Percentiles rank a stretch among this genome's conserved stretches.
These are phyloP conservation scores for Chaetoceros tenuissimus DNA, from an alignment of 108 stramenopile species.

Conservation along the genomic window DNA sequence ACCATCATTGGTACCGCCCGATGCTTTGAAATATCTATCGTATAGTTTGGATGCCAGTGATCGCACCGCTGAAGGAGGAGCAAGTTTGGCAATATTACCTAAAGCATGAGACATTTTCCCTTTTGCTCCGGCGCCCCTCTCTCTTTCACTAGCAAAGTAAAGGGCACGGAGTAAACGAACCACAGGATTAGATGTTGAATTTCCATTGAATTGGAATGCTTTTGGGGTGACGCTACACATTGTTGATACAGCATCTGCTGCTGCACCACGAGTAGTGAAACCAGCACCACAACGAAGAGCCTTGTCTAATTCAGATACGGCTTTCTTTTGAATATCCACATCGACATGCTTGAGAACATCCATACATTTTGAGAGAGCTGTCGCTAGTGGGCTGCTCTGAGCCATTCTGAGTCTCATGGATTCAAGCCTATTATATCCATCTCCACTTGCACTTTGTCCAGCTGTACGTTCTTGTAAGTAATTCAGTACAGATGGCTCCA, in stretches of 20 bases:
- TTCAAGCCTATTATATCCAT: constrained; percentile 59
- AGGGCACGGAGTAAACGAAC: constrained; percentile 74
- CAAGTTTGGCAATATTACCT: constrained; percentile 60
- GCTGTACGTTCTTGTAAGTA: constrained; percentile 70
- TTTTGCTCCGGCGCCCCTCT: constrained; percentile 49
- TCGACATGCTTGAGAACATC: constrained; percentile 38
- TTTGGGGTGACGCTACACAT: constrained; percentile 52
- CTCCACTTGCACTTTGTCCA: constrained; percentile 23
- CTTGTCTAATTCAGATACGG: constrained; percentile 43
- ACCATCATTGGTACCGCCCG: constrained; percentile 66
- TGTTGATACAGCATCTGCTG: constrained; percentile 62
- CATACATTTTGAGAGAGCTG: constrained; percentile 63
- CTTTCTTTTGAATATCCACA: constrained; percentile 40
- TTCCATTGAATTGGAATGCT: constrained; percentile 54
- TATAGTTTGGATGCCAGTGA: constrained; percentile 53
- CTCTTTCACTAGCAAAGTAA: constrained; percentile 66
- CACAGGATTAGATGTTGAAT: constrained; percentile 45
- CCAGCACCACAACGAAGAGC: constrained; percentile 37
- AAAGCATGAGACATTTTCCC: constrained; percentile 52
- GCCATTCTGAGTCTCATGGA: constrained; percentile 55
- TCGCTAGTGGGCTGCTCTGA: constrained; percentile 62
- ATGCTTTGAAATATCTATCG: constrained; percentile 55
- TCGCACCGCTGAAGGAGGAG: constrained; percentile 62
- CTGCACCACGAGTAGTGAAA: constrained; percentile 73
- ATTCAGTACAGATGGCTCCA: constrained; percentile 80